Conservation (phyloP, 108 stramenopile genomes). For the Mediolabrus comicus region DNA sequence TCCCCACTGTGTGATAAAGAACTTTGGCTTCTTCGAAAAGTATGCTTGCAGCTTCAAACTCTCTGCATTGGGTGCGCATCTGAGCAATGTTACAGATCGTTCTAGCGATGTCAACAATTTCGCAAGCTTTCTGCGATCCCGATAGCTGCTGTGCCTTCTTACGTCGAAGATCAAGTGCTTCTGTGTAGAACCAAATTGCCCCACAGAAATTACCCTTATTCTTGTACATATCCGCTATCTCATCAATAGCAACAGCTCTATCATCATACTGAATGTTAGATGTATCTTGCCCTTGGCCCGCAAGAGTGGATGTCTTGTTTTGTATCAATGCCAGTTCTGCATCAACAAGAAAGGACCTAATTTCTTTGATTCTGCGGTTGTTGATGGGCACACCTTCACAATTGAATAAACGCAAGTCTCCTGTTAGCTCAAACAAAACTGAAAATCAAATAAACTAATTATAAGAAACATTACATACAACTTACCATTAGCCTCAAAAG, state of each 20-base stretch:
- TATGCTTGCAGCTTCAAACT: constrained; percentile 47
- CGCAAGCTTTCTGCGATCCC: constrained; percentile 19
- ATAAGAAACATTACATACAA: not conserved
- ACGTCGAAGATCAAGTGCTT: constrained; percentile 35
- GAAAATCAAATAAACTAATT: not conserved
- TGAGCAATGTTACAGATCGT: constrained; percentile 46
- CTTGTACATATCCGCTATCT: constrained; percentile 33
- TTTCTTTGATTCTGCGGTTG: constrained; percentile 39
- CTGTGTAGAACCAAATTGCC: constrained; percentile 46
- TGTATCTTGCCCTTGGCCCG: constrained; percentile 31
- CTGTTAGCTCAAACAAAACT: not conserved
- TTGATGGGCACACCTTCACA: constrained; percentile 29
- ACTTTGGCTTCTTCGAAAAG: constrained; percentile 37
- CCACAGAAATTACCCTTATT: constrained; percentile 23
- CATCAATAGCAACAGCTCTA: constrained; percentile 41
- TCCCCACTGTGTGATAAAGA: constrained; percentile 29
- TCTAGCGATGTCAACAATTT: constrained; percentile 37
- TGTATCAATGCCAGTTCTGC: constrained; percentile 42
- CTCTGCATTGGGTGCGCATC: constrained; percentile 32
- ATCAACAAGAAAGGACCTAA: constrained; percentile 40
- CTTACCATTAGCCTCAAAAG: constrained; percentile 37
- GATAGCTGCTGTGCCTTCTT: constrained; percentile 11
- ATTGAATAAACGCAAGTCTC: not conserved
- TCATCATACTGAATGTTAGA: constrained; percentile 23
- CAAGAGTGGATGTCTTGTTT: constrained; percentile 37